phyloP scores from a whole-genome alignment of 805 yeast species.

The Starmerella etchellsii region DNA sequence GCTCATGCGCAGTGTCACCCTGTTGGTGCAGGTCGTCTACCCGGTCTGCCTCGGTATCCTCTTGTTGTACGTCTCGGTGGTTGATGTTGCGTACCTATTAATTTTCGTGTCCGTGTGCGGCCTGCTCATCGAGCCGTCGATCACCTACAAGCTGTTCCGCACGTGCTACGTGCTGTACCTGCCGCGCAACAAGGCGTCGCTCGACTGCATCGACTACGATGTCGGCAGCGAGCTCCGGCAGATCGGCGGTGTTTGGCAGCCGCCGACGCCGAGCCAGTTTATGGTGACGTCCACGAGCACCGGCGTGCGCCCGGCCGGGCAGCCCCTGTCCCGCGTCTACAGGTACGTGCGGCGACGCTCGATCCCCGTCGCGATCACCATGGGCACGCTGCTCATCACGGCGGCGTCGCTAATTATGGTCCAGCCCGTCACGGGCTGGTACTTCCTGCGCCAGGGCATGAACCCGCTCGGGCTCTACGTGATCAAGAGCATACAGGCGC shows the following conservation, averaged over 20 bases:
- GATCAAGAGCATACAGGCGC: constrained; percentile 15
- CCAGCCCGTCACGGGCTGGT: constrained; percentile 20
- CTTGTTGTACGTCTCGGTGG: constrained; percentile 3
- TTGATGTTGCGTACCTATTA: constrained; percentile 4
- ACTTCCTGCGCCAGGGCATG: constrained; percentile 9
- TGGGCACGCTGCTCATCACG: constrained; percentile 17
- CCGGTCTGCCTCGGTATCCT: constrained; percentile 13
- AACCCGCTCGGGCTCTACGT: constrained; percentile 9
- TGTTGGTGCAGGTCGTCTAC: constrained; percentile 6
- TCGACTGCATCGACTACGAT: background rate
- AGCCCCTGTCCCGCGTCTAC: constrained; percentile 14
- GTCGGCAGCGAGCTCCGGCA: constrained; percentile 8
- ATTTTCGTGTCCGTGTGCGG: constrained; percentile 9
- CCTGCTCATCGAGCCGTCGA: constrained; percentile 13
- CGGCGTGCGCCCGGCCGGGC: background rate
- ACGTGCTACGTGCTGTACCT: constrained; percentile 22
- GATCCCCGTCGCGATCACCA: constrained; percentile 17
- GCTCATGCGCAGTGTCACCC: constrained; percentile 11
- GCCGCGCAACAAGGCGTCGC: constrained; percentile 13
- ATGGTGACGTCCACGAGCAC: background rate
- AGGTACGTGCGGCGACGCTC: constrained; percentile 18
- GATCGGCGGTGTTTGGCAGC: constrained; percentile 14
- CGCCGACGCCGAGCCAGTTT: constrained; percentile 1
- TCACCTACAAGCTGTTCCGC: constrained; percentile 17
- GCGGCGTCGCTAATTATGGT: constrained; percentile 14